These are phyloP conservation scores for Tylopilus rubrobrunneus DNA, from an alignment of 768 basidiomycete species.

Conservation along the genomic window DNA sequence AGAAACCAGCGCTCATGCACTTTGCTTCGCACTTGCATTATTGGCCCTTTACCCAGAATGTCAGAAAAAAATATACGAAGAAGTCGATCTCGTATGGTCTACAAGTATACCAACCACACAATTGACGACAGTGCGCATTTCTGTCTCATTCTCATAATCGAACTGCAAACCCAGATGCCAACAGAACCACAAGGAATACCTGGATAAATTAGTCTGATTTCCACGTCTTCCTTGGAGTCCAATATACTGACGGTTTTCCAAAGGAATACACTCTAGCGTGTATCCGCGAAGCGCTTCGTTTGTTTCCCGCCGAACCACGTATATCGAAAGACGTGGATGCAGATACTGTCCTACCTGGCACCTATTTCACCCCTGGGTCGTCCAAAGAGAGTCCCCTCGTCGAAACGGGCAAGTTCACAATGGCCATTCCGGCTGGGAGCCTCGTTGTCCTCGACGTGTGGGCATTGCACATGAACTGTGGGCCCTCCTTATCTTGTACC, in stretches of 20 bases:
- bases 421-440: conserved; percentile 39
- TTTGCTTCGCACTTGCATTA: conserved; percentile 39
- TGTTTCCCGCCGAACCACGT: conserved; percentile 37
- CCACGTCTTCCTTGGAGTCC: background rate
- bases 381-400: conserved; percentile 6
- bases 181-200: conserved; percentile 39
- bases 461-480: conserved; percentile 45
- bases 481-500: conserved; percentile 9
- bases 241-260: background rate
- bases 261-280: conserved; percentile 43
- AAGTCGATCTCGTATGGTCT: conserved; percentile 40
- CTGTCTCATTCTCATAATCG: background rate
- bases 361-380: conserved; percentile 31
- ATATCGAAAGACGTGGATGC: conserved; percentile 32
- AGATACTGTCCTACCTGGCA: conserved; percentile 35
- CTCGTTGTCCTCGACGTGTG: conserved; percentile 38
- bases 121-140: conserved; percentile 27
- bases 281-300: conserved; percentile 45
- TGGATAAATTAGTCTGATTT: conserved; percentile 34
- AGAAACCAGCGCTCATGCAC: conserved; percentile 48
- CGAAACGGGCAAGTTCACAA: conserved; percentile 28
- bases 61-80: conserved; percentile 44
- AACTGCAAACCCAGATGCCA: background rate
- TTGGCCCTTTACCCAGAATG: conserved; percentile 49
- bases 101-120: conserved; percentile 26